phyloP scores from a whole-genome alignment of 495 filamentous ascomycete genomes.

The Trichoderma erinaceum region DNA sequence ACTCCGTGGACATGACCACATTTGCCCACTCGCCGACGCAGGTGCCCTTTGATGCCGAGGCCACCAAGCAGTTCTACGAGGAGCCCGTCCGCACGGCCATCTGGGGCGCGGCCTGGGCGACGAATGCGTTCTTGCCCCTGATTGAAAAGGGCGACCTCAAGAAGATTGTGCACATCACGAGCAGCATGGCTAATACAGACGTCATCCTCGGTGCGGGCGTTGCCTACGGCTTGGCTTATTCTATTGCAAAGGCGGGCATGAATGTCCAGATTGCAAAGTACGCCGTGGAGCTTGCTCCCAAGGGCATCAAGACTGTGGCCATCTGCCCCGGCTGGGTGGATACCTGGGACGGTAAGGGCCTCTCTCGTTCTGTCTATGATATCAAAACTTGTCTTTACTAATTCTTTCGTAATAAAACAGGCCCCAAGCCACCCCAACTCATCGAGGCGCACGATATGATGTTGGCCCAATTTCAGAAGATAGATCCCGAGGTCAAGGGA shows the following conservation, averaged over 20 bases:
- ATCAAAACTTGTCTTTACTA: neutral
- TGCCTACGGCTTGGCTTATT: constrained; percentile 21
- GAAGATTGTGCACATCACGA: constrained; percentile 51
- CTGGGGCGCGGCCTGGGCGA: constrained; percentile 41
- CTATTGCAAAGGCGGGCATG: constrained; percentile 30
- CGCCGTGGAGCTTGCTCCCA: constrained; percentile 41
- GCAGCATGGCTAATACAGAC: constrained; percentile 36
- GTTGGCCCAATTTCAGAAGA: neutral
- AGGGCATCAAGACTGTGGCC: constrained; percentile 44
- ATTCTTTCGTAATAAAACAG: neutral
- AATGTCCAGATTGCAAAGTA: constrained; percentile 41
- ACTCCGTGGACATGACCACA: constrained; percentile 1
- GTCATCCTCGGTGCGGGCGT: constrained; percentile 24
- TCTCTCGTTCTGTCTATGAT: neutral
- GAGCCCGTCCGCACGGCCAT: constrained; percentile 40
- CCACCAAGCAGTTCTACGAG: constrained; percentile 26
- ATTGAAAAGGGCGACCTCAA: constrained; percentile 42
- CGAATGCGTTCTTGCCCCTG: constrained; percentile 49
- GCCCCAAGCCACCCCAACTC: neutral
- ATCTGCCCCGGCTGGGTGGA: constrained; percentile 27
- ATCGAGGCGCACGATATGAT: neutral
- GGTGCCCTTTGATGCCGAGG: constrained; percentile 18
- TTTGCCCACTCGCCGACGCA: constrained; percentile 13
- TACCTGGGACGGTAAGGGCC: constrained; percentile 24
- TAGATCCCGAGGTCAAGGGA: neutral